These are phyloP conservation scores for Kwoniella sp. DNA, from an alignment of 768 basidiomycete genomes.

Conservation along the genomic window DNA sequence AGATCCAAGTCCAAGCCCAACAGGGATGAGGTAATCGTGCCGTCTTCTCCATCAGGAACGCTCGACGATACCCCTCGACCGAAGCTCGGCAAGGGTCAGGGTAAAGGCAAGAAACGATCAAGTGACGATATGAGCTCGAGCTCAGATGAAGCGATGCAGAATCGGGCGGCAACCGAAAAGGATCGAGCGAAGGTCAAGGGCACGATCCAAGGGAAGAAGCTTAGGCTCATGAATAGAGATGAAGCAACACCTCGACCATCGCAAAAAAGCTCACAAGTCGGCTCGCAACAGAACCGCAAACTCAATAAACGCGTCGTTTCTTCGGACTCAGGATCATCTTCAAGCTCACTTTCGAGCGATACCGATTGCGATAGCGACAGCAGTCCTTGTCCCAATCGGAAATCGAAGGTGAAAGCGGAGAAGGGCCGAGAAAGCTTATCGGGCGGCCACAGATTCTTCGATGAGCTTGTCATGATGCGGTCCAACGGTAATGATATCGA, in stretches of 20 bases:
- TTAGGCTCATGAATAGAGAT: background rate
- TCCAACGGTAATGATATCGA: conserved; percentile 9
- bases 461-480: conserved; percentile 5
- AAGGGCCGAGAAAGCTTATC: background rate
- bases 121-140: conserved; percentile 1
- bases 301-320: background rate
- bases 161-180: background rate
- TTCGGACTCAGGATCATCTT: background rate
- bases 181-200: background rate
- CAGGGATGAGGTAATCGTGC: background rate
- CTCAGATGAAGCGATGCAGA: background rate
- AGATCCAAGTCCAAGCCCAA: background rate
- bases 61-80: background rate
- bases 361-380: background rate
- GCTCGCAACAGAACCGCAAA: background rate
- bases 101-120: conserved; percentile 8
- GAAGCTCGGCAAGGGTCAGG: background rate
- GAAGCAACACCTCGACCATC: background rate
- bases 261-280: background rate
- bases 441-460: conserved; percentile 10
- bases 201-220: background rate
- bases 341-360: background rate
- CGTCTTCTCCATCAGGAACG: background rate
- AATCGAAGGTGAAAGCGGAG: background rate
- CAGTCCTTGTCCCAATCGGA: background rate